phyloP scores from a whole-genome alignment of 257 asterid genomes.

The Agastache rugosa region DNA sequence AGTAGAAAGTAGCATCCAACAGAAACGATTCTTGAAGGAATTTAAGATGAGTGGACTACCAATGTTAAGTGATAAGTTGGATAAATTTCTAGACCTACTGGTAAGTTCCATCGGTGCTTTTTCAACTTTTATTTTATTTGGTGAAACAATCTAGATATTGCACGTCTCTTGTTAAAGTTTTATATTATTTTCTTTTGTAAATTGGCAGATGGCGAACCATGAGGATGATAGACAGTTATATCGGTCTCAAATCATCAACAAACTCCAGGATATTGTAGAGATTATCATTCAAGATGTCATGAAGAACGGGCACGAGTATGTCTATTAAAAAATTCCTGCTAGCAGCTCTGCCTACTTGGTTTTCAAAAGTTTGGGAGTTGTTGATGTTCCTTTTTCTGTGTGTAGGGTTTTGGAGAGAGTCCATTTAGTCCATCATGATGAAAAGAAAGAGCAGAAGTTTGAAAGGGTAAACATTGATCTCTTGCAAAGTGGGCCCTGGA shows the following conservation, averaged over 20 bases:
- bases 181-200: conserved; percentile 15
- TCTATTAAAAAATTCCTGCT: conserved; percentile 28
- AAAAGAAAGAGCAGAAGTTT: conserved; percentile 78
- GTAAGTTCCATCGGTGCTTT: conserved; percentile 50
- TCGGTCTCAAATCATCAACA: conserved; percentile 75
- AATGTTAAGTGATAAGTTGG: conserved; percentile 72
- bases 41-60: conserved; percentile 83
- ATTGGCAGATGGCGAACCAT: conserved; percentile 58
- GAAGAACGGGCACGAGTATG: conserved; percentile 76
- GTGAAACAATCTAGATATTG: conserved; percentile 25
- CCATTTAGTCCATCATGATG: conserved; percentile 46
- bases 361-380: conserved; percentile 35
- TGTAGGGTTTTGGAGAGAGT: conserved; percentile 63
- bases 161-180: conserved; percentile 19
- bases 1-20: conserved; percentile 66
- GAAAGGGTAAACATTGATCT: conserved; percentile 64
- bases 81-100: conserved; percentile 68
- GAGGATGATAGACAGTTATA: conserved; percentile 50
- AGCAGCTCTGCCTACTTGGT: conserved; percentile 22
- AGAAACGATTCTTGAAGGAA: conserved; percentile 58
- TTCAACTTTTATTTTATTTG: conserved; percentile 26
- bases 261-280: conserved; percentile 89
- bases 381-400: conserved; percentile 27
- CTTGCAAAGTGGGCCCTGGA: conserved; percentile 63
- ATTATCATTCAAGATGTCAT: conserved; percentile 90